Evolutionary conservation across 192 early-diverging fungal genomes (phyloP), one percentile per base, ranked within the genome.

Genomic region (Rhizoclosmatium globosum): DNA sequence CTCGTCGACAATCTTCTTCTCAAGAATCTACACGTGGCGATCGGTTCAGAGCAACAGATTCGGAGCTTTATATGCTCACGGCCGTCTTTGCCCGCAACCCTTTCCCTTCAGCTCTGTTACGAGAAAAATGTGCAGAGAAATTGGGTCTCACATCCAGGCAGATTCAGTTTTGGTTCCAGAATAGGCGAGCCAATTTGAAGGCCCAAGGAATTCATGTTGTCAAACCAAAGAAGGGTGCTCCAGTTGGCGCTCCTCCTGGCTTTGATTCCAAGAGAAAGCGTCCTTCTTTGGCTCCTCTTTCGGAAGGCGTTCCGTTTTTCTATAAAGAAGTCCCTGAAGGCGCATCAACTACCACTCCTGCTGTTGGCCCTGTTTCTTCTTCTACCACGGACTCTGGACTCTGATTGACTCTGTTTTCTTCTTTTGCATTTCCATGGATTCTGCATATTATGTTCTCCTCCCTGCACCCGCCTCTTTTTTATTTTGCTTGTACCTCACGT

Each of bases 131-230:
- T 7, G 74, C 74, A 23, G 77, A 78, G 6, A 9, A 56, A 19
- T 17, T 71, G 0, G 77, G 77, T 17, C 74, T 76, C 45, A 46
- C 64, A 42, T 11, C 39, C 23, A 64, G 53, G 23, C 74, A 76
- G 64, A 76, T 76, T 66, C 74, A 76, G 57, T 76, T 76, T 39
- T 76, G 74, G 74, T 76, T 76, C 47, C 74, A 76, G 47, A 74
- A 74, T 59, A 59, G 61, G 44, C 72, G 72, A 41, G 72, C 72
- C 2, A 74, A 38, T 6, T 45, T 60, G 31, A 74, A 74, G 58
- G 46, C 62, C 72, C 59, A 74, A 23, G 72, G 72, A 46, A 74
- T 74, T n/a, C 72, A 64, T 23, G 72, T 64, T n/a, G 43, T 74
- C 23, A 74, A 74, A 43, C 72, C 72, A 11, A 59, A 62, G 39